These are phyloP conservation scores for Picea abies DNA, from an alignment of 83 land plant genomes.

Conservation along the genomic window DNA sequence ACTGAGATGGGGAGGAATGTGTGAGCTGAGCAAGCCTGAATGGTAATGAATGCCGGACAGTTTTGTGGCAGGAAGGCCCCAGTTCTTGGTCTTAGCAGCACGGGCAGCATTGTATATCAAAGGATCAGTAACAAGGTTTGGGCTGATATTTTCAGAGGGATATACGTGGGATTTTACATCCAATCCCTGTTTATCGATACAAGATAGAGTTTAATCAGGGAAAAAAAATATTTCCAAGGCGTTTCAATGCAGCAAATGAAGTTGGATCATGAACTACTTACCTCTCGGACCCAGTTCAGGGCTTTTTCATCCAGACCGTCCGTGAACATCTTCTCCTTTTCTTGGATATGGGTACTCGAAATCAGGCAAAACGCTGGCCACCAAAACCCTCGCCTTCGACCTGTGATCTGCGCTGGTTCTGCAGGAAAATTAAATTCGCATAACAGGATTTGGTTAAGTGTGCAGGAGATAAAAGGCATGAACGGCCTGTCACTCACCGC, in stretches of 20 bases:
- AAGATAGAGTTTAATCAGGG: too few species aligned
- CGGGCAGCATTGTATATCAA: not conserved
- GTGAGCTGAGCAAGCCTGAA: constrained; percentile 14
- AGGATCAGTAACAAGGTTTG: constrained; percentile 9
- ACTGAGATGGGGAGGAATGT: not conserved
- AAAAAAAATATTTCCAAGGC: too few species aligned
- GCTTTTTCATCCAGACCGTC: constrained; percentile 92
- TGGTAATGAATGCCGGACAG: constrained; percentile 6
- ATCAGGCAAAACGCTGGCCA: too few species aligned
- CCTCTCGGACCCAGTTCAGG: constrained; percentile 94
- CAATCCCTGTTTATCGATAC: not conserved
- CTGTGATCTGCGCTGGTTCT: too few species aligned
- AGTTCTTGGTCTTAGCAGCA: constrained; percentile 7
- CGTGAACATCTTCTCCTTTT: constrained; percentile 70
- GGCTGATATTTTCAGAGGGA: constrained; percentile 11
- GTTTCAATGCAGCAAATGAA: not conserved
- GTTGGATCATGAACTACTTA: constrained; percentile 16
- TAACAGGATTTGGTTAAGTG: too few species aligned
- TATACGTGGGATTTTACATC: not conserved
- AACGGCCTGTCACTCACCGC: too few species aligned
- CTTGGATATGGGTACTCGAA: too few species aligned
- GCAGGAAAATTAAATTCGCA: too few species aligned
- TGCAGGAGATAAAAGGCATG: too few species aligned
- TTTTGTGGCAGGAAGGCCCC: constrained; percentile 13
- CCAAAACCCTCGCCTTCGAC: too few species aligned